Evolutionary conservation across 805 yeast species (phyloP), one percentile per base, ranked within the genome.

Genomic region (Millerozyma miso): DNA sequence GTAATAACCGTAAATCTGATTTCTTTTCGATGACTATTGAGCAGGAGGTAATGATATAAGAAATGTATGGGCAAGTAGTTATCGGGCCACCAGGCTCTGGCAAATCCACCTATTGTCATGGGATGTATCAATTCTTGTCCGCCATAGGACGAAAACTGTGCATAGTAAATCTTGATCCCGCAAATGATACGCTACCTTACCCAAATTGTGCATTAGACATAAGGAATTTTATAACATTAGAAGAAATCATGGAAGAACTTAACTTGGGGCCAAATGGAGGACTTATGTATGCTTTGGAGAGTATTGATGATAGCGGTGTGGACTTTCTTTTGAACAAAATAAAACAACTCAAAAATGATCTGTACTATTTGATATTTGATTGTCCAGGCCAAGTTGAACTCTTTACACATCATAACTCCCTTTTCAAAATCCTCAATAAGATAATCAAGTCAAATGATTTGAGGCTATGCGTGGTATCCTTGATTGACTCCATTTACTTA

Each of bases 81-180:
- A 88, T 93, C 32, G 99, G 99, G 0, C 98, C 99, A 0, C 99
- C 99, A 0, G 99, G 99, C 1, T 77, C 96, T 0, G 99, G 99
- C 1, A 93, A 93, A 58, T 87, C 97, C 0, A 95, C 99, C 0
- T 93, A 88, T 60, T 90, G 97, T 61, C 73, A 81, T 60, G 99
- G 99, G 35, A 81, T 91, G 81, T 77, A 77, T 49, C 98, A 93
- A 68, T 93, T 93, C 62, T 74, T 91, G 54, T 84, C 86, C 46
- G 96, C 98, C 1, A 89, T 95, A 40, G 99, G 99, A 4, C 71
- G 99, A 46, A 85, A 87, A 54, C 81, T 86, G 38, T 73, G 87
- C n/a, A 76, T 93, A 1, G 70, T 93, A 16, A 93, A 93, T 58
- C 73, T 93, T 49, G 99, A 93, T 59, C 98, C 98, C 1, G 96